Evolutionary conservation across 2,329 filamentous ascomycete genomes (phyloP).

Genomic region (Aschersonia sp.): DNA sequence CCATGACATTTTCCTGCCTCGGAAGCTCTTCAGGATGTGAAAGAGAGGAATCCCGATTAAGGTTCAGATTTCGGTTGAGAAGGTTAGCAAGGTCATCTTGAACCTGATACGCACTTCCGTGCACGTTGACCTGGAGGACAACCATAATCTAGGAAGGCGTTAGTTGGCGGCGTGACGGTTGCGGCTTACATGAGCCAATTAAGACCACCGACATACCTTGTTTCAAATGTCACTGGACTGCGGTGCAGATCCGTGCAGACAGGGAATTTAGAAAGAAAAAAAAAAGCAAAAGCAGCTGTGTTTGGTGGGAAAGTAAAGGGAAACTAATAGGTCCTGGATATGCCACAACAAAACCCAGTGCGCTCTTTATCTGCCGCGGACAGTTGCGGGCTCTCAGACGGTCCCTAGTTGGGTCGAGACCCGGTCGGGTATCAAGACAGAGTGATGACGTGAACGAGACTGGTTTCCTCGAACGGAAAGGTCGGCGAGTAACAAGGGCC

Average conservation of each 20-base stretch:
- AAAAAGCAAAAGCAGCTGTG: too few relatives aligned
- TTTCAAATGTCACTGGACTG: not conserved
- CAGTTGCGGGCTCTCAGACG: not conserved
- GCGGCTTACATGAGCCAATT: not conserved
- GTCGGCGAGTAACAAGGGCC: not conserved
- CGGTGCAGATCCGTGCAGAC: too few relatives aligned
- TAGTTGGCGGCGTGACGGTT: not conserved
- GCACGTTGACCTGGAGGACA: constrained; percentile 15
- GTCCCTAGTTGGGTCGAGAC: constrained; percentile 5
- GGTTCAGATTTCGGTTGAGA: constrained; percentile 61
- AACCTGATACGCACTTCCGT: constrained; percentile 33
- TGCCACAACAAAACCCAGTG: too few relatives aligned
- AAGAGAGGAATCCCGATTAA: constrained; percentile 29
- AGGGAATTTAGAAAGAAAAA: too few relatives aligned
- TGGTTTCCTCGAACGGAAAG: not conserved
- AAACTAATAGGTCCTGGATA: too few relatives aligned
- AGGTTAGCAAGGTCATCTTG: constrained; percentile 74
- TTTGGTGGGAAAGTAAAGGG: too few relatives aligned
- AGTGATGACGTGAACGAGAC: not conserved
- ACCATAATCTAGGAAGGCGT: constrained; percentile 16
- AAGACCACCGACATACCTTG: not conserved
- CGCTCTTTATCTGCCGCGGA: not conserved
- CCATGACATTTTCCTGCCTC: constrained; percentile 13
- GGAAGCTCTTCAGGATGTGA: constrained; percentile 10
- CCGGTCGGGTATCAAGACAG: constrained; percentile 8